Evolutionary conservation across 176 grass and related monocot genomes (phyloP), one percentile per base, ranked within the genome.

Genomic region (Rhipidocladum racemiflorum): DNA sequence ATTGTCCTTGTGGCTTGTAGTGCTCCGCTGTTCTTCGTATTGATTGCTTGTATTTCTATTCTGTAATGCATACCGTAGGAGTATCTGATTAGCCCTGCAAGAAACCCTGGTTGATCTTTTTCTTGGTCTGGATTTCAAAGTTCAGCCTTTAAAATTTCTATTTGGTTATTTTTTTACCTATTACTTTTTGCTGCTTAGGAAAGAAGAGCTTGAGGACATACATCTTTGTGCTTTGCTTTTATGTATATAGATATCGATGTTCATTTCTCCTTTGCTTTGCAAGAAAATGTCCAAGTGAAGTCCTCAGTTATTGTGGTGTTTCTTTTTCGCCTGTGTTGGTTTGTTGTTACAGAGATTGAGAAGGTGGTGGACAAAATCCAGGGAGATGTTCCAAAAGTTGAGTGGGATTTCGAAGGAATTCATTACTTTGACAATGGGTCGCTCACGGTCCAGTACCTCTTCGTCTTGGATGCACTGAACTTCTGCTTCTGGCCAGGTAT

Each of bases 401-500:
- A 98, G 80, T 98, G 92, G 91, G 85, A 98, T 88, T 98, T 95
- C 27, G 92, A 98, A 95, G 93, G 91, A 78, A 98, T 95, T 42
- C 96, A 95, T 81, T 98, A 95, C 84, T 95, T 93, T 21, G 96
- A 98, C 55, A 80, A 91, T 74, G 91, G 96, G 4, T 88, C 92
- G 12, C 85, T 95, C 55, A 98, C 92, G 24, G 92, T 91, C 28
- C 96, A 98, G 68, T 95, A 95, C 72, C 87, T 98, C 7, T 87
- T 98, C 14, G 92, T 95, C 82, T 71, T 98, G 78, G 95, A 98
- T 73, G 89, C 96, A 11, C 81, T 95, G 0, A 95, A 95, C 76
- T 98, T 95, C 64, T 98, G 92, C 72, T 98, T 98, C 67, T 98
- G 92, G 96, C 96, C 92, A 91, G 96, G 96, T 98, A 92, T 65